Evolutionary conservation across 768 basidiomycete species (phyloP), one percentile per base, ranked within the genome.

Genomic region (Tylopilus balloui): DNA sequence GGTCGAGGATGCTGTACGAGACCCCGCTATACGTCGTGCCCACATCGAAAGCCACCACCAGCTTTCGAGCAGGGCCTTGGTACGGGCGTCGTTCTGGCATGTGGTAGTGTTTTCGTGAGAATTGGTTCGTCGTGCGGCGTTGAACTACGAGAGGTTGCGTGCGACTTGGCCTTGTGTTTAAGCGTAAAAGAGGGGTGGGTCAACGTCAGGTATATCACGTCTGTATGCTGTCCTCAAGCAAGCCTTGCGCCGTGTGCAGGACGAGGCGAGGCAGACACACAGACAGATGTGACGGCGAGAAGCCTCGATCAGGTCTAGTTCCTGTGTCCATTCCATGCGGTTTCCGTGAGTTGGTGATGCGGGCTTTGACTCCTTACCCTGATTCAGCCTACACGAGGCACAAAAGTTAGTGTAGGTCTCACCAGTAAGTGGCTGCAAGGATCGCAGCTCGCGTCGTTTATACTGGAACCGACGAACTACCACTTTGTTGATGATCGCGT

Each of bases 11-110:
- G 35, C 62, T 56, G 51, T 79, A 79, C 0, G 74, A 75, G 9
- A 79, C 66, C 4, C 76, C 76, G 28, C 77, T 78, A 40, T 63
- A 78, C 3, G 76, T 79, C 1, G 75, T 80, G 8, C 79, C 79
- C 2, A 80, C 59, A 47, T 80, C 79, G 31, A 80, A 75, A 0
- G 76, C 76, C 21, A 80, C 52, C 5, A 79, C 71, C 6, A 80
- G 63, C 48, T 72, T 72, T 32, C 72, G 71, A 25, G 56, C 49
- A 8, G 64, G n/a, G 15, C 78, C 78, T 25, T 55, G 58, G 63
- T 74, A 77, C 2, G 70, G 68, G 27, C 63, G 54, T 58, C 74
- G 55, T 39, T 58, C 58, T 37, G 55, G 57, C 67, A 69, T 68
- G 17, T 4, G 19, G 17, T 21, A 29, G 27, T 8, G 9, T 23